Evolutionary conservation across 495 filamentous ascomycete genomes (phyloP).

Genomic region (Annulohypoxylon maeteangense): DNA sequence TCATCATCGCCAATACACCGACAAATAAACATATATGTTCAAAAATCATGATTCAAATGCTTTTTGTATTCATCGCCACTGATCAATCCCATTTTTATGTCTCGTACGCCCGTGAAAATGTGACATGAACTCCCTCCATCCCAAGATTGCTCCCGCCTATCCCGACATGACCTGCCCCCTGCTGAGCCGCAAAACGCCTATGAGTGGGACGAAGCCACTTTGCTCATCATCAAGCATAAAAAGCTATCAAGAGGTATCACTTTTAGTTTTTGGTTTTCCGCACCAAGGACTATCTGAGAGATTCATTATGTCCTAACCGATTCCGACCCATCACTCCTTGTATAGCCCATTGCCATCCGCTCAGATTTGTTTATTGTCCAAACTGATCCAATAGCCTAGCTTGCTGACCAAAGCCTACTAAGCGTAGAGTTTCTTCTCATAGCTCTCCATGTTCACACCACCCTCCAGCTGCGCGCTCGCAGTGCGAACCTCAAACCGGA

Average conservation of each 20-base stretch:
- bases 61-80: conserved; percentile 1
- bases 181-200: conserved; percentile 42
- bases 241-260: conserved; percentile 41
- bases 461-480: conserved; percentile 95
- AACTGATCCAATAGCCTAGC: background rate
- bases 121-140: conserved; percentile 28
- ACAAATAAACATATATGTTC: background rate
- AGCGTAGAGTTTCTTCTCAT: conserved; percentile 99
- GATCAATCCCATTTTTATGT: background rate
- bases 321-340: conserved; percentile 1
- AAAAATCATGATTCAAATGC: conserved; percentile 1
- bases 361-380: background rate
- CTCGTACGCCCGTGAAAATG: conserved; percentile 17
- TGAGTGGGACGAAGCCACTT: conserved; percentile 29
- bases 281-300: conserved; percentile 36
- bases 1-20: background rate
- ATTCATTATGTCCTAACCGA: conserved; percentile 12
- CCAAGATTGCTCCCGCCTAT: background rate
- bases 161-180: conserved; percentile 32
- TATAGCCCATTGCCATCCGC: background rate
- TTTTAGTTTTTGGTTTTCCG: conserved; percentile 33
- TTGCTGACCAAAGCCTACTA: conserved; percentile 52
- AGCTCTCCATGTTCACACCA: conserved; percentile 96
- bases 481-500: conserved; percentile 93
- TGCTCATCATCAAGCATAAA: conserved; percentile 30